Evolutionary conservation across 139 green algal genomes (phyloP), one percentile per base, ranked within the genome.

Genomic region (Chlorella sorokiniana): DNA sequence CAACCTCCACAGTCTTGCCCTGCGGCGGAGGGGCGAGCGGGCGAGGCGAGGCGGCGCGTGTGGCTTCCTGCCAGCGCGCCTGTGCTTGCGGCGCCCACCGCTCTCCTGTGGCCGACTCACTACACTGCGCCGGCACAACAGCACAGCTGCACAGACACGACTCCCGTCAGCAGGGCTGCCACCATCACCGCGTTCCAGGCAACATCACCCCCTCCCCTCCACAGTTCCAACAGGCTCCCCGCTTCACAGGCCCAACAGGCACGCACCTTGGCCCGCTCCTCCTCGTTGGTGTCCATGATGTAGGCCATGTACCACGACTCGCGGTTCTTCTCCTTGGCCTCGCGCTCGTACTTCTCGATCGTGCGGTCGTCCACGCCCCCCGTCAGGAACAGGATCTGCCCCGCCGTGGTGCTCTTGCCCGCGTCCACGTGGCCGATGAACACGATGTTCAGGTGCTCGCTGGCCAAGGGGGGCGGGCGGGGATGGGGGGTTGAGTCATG

Each of bases 221-320:
- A n/a, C n/a, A n/a, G n/a, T n/a, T n/a, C n/a, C n/a, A n/a, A n/a
- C n/a, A n/a, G n/a, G n/a, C n/a, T n/a, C n/a, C n/a, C n/a, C n/a
- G n/a, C n/a, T n/a, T n/a, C 25, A 18, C 63, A n/a, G 18, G 3
- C 31, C 51, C 35, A 20, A 9, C 31, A 3, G 29, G 4, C 44
- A n/a, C 83, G 1, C 81, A 85, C 83, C 93, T 99, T 99, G 5
- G 93, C 93, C 14, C 97, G 89, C 92, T 99, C 97, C 89, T 99
- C 97, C 83, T 99, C 96, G 75, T 99, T 99, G 56, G 96, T 99
- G 89, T 99, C 97, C 97, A 99, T 99, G 92, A 99, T 99, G 88
- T 99, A 99, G 0, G 97, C 97, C 93, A 97, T 97, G 88, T 97
- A 97, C 96, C 97, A 99, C 48, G 86, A 94, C 87, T 99, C 96